Base-by-base conservation (phyloP, 169 alveolate species). In the Perkinsus chesapeaki region DNA sequence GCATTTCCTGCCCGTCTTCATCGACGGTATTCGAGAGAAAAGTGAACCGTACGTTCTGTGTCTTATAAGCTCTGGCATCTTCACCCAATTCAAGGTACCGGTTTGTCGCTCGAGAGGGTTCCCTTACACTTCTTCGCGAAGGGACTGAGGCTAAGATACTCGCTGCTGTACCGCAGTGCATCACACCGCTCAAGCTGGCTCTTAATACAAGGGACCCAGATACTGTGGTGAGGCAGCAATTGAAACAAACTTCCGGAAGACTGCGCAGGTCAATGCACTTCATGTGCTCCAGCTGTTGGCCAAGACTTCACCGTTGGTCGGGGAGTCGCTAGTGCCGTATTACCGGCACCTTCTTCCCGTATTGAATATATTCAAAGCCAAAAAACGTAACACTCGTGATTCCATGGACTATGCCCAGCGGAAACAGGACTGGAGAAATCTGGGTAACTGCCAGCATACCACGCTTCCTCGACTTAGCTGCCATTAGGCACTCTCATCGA, bases 291-390 rank as follows among this genome's bases (percentile, higher is more conserved):
- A 60, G 82, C 82, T 60, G 82, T 16, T 60, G 82, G 82, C 82
- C 27, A 60, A 60, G 27, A 60, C 82, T 5, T 91, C 36, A 39
- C 97, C 96, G 91, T 94, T 96, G 95, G 96, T 97, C 36, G 98
- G 97, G 37, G 98, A 97, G 94, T 96, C 97, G 92, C 91, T 97
- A 39, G 98, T 97, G 31, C 98, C 98, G 19, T 96, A 96, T 94
- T 97, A 96, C 92, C 95, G 98, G 93, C 91, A 96, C 94, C 95
- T 97, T 39, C 93, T 97, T 73, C 98, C 98, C 39, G 95, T 97
- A 39, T 92, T 97, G 95, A 97, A 96, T 93, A 91, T 97, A 73
- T 95, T 96, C 93, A 96, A 96, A 92, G 96, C 96, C 95, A 96
- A 96, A 73, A 39, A 73, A 73, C 93, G 94, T 27, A 96, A 96